Base-by-base conservation (phyloP, 2,329 filamentous ascomycete species). In the Simplicillium aogashimaense region DNA sequence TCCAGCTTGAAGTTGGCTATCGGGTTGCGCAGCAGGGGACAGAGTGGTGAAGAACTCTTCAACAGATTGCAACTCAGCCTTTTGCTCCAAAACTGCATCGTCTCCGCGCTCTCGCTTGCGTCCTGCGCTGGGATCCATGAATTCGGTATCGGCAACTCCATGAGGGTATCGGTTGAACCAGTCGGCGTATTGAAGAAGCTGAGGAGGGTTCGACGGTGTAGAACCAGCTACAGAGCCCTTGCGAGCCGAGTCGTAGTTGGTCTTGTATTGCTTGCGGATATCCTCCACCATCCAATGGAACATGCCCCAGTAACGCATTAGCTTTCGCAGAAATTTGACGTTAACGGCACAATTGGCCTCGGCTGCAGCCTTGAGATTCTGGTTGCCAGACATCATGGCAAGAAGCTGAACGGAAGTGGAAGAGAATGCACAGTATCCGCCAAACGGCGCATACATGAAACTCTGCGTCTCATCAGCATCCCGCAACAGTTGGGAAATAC, bases 291-390 rank as follows among this genome's bases (percentile, higher is more conserved):
- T 89, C 65, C 88, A 95, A 57, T 95, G 86, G 56, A 97, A 95
- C 83, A 95, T 94, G 44, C 90, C 92, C 92, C 92, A 98, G 53
- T 92, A 89, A 44, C 86, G 86, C 68, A 95, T 95, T 86, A 97
- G 94, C 61, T 86, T 92, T 40, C 83, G 83, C 35, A 98, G 65
- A 52, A 92, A 97, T 53, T 83, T 86, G 52, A 97, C 83, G 48
- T 95, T 97, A 47, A 81, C 85, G 1, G 84, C 80, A 13, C 95
- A 68, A 53, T 95, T 89, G 47, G 81, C 78, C 63, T 94, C 95
- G 8, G 86, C 87, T 8, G 77, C 75, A 11, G 76, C 73, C 57
- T 94, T 86, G 37, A 94, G 72, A 10, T 76, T 66, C 12, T 79
- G 66, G 48, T 94, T 89, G 46, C 86, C 86, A 4, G 87, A 92